phyloP scores from a whole-genome alignment of 2,329 filamentous ascomycete species.

The Huntiella omanensis region DNA sequence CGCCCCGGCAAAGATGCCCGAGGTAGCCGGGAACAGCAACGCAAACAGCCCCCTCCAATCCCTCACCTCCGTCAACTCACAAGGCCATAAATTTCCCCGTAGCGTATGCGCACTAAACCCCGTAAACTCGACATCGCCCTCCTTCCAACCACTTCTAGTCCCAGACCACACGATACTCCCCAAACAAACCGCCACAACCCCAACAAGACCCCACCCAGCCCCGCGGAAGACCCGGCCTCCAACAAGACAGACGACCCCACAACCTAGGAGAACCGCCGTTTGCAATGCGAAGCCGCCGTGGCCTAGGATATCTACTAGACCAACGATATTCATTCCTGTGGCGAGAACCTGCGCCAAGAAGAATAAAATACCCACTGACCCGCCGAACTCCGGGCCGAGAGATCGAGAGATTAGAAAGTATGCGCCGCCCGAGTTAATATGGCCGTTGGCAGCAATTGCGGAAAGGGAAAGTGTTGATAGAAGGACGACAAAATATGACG shows the following conservation, averaged over 20 bases:
- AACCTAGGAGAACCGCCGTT: slow-evolving; percentile 50
- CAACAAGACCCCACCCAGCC: slow-evolving; percentile 57
- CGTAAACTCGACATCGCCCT: slow-evolving; percentile 48
- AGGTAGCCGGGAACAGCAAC: slow-evolving; percentile 56
- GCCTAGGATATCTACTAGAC: slow-evolving; percentile 36
- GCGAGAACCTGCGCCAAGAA: slow-evolving; percentile 83
- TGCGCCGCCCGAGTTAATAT: slow-evolving; percentile 69
- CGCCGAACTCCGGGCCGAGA: slow-evolving; percentile 73
- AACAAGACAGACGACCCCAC: slow-evolving; percentile 57
- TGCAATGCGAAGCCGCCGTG: slow-evolving; percentile 46
- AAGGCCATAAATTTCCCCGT: slow-evolving; percentile 52
- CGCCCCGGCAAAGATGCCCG: slow-evolving; percentile 48
- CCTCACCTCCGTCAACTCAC: too few species aligned
- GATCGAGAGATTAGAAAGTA: slow-evolving; percentile 81
- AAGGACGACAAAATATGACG: slow-evolving; percentile 66
- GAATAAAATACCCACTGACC: slow-evolving; percentile 73
- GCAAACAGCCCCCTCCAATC: slow-evolving; percentile 47
- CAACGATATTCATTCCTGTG: slow-evolving; percentile 72
- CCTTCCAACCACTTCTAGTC: slow-evolving; percentile 42
- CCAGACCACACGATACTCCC: too few species aligned
- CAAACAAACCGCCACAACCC: slow-evolving; percentile 31
- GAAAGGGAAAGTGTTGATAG: slow-evolving; percentile 72
- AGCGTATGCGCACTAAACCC: slow-evolving; percentile 55
- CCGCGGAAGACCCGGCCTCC: slow-evolving; percentile 65
- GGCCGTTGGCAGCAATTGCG: slow-evolving; percentile 77